Evolutionary conservation across 805 yeast genomes (phyloP).

Genomic region (Lipomyces kockii): DNA sequence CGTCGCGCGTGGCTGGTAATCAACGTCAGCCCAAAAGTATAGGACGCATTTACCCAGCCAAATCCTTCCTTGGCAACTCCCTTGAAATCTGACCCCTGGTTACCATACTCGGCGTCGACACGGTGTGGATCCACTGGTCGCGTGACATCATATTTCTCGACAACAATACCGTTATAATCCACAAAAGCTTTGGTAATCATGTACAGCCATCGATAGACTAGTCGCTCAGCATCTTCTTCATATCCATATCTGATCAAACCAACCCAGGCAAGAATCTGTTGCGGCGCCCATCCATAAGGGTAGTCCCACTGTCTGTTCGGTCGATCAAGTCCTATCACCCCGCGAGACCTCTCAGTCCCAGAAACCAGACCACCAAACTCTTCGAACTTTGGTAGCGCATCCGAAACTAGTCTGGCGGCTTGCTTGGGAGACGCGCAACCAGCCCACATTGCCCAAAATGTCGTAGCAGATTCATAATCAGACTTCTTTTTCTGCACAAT

Average conservation of each 20-base stretch:
- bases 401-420: constrained; percentile 63
- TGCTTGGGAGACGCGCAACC: constrained; percentile 68
- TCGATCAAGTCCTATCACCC: constrained; percentile 66
- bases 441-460: constrained; percentile 93
- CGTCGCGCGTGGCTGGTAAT: constrained; percentile 69
- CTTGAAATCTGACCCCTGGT: constrained; percentile 89
- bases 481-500: constrained; percentile 59
- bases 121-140: constrained; percentile 81
- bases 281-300: constrained; percentile 99
- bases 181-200: constrained; percentile 89
- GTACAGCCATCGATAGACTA: constrained; percentile 86
- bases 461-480: constrained; percentile 81
- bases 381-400: constrained; percentile 72
- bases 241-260: constrained; percentile 79
- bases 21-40: constrained; percentile 69
- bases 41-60: constrained; percentile 97
- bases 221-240: constrained; percentile 63
- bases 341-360: constrained; percentile 76
- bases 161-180: constrained; percentile 91
- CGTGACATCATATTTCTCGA: constrained; percentile 92
- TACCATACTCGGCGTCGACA: constrained; percentile 95
- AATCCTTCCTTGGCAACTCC: constrained; percentile 96
- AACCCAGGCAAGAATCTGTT: constrained; percentile 91
- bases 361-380: constrained; percentile 87
- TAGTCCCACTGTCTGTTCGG: constrained; percentile 98